Conservation (phyloP, 2,329 filamentous ascomycete genomes). For the Botrytis tulipae region DNA sequence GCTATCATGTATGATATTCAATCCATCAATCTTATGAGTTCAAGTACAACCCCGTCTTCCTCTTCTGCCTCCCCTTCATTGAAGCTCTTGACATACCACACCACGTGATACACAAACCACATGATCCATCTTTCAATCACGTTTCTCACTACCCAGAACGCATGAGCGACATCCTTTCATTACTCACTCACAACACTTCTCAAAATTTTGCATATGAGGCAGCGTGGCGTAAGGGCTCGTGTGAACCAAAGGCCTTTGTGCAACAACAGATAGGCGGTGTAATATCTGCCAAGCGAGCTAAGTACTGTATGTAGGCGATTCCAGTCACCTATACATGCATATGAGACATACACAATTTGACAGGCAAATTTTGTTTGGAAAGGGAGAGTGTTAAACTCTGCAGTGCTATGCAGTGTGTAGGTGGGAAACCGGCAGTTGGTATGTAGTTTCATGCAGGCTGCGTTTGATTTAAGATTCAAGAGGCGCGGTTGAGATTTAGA, state of each 20-base stretch:
- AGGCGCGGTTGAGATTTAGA: no score
- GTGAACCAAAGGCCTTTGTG: neutral
- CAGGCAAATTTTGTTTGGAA: neutral
- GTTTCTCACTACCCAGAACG: neutral
- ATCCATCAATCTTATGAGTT: neutral
- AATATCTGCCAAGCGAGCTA: neutral
- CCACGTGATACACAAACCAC: neutral
- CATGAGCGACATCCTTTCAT: no score
- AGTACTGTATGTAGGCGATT: neutral
- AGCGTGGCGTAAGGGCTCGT: neutral
- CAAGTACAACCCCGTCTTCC: neutral
- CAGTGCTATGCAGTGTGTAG: neutral
- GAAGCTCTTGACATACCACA: neutral
- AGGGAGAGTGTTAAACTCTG: neutral
- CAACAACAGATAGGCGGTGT: neutral
- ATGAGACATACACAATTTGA: neutral
- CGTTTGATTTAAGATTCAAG: no score
- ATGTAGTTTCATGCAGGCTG: neutral
- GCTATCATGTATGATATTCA: neutral
- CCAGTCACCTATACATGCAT: neutral
- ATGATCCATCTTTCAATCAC: neutral
- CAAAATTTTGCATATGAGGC: neutral
- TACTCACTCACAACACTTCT: neutral
- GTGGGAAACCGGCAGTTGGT: neutral
- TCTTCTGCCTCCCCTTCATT: neutral